Conservation (phyloP, 2,329 filamentous ascomycete genomes). For the Diplodia sapinea region DNA sequence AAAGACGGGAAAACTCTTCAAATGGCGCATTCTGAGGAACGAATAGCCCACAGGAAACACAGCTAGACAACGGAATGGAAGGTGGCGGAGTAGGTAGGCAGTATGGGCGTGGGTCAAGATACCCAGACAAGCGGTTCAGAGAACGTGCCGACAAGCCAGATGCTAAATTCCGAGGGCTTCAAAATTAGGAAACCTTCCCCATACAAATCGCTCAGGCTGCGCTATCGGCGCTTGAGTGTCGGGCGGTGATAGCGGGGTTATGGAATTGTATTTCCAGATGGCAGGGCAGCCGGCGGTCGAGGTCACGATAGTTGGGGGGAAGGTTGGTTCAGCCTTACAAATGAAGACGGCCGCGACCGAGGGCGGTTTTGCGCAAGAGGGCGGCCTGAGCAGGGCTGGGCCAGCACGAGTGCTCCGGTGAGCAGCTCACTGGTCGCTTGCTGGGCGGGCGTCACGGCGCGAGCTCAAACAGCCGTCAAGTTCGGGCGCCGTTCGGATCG, state of each 20-base stretch:
- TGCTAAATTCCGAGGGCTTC: not conserved
- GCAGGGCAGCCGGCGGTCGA: not conserved
- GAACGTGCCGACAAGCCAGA: not conserved
- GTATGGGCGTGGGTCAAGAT: not conserved
- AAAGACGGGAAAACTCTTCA: not conserved
- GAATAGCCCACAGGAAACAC: not conserved
- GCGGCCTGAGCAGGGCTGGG: conserved; percentile 18
- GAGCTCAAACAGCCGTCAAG: conserved; percentile 24
- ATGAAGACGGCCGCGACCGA: conserved; percentile 14
- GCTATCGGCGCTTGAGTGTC: conserved; percentile 5
- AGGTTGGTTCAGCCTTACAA: conserved; percentile 12
- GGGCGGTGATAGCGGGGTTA: conserved; percentile 25
- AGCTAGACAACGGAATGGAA: not conserved
- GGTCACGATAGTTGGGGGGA: not conserved
- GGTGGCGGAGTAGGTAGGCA: too few relatives aligned
- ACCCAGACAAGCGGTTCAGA: not conserved
- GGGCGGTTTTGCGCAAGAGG: not conserved
- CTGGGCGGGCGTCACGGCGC: conserved; percentile 8
- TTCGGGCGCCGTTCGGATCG: conserved; percentile 26
- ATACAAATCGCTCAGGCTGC: not conserved
- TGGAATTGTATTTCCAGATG: conserved; percentile 18
- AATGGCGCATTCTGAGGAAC: not conserved
- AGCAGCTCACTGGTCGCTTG: conserved; percentile 14
- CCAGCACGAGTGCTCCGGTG: conserved; percentile 24
- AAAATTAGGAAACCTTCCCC: conserved; percentile 13